Percentiles rank a stretch among this genome's conserved stretches.
phyloP scores from a whole-genome alignment of 2,329 filamentous ascomycete genomes.

The Biscogniauxia mediterranea region DNA sequence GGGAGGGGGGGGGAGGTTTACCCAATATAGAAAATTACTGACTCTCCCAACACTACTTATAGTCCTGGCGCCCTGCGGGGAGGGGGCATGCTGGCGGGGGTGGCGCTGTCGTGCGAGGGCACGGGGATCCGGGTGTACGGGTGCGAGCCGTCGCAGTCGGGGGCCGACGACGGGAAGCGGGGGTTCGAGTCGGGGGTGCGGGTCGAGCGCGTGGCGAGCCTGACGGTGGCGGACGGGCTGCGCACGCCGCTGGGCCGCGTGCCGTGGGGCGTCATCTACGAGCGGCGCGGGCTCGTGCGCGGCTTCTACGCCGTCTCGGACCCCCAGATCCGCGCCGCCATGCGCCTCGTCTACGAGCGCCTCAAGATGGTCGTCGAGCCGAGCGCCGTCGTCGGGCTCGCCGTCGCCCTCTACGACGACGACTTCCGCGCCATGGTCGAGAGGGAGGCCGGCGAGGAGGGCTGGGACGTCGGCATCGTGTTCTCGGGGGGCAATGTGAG shows the following conservation, averaged over 20 bases:
- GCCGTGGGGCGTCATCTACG: conserved; percentile 76
- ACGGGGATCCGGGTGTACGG: conserved; percentile 79
- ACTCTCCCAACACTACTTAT: too few relatives aligned
- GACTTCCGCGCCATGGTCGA: conserved; percentile 74
- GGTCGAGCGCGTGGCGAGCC: conserved; percentile 65
- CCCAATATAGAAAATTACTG: too few relatives aligned
- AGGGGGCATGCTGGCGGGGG: conserved; percentile 82
- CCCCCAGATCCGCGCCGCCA: conserved; percentile 73
- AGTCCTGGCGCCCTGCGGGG: conserved; percentile 83
- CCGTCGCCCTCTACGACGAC: conserved; percentile 80
- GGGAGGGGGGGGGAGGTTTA: too few relatives aligned
- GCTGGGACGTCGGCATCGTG: conserved; percentile 68
- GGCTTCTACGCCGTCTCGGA: conserved; percentile 75
- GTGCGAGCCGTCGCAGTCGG: conserved; percentile 78
- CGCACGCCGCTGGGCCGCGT: conserved; percentile 75
- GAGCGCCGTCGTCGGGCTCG: conserved; percentile 79
- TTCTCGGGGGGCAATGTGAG: conserved; percentile 61
- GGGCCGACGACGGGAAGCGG: conserved; percentile 77
- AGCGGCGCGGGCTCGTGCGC: conserved; percentile 65
- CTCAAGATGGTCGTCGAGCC: conserved; percentile 92
- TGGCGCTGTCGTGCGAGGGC: conserved; percentile 71
- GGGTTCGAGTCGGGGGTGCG: conserved; percentile 65
- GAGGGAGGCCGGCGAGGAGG: conserved; percentile 64
- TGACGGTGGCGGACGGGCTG: conserved; percentile 87
- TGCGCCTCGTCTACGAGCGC: conserved; percentile 78